Evolutionary conservation across 2,329 filamentous ascomycete genomes (phyloP), one percentile per base, ranked within the genome.

Genomic region (Penicillium sclerotigenum): DNA sequence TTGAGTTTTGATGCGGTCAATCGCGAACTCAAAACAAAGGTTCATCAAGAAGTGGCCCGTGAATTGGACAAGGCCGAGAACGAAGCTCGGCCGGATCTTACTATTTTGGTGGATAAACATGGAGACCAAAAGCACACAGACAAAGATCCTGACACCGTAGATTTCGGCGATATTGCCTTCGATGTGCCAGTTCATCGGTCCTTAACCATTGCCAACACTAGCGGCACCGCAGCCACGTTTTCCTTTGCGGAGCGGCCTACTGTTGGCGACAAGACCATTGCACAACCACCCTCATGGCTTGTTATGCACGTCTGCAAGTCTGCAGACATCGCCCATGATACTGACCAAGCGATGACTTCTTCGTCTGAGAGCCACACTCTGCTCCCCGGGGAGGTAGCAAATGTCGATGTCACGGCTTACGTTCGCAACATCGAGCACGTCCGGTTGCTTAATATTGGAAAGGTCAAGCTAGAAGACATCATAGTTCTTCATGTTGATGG

Each of bases 21-120:
- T 0, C 89, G 91, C 0, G 87, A 93, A 28, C 77, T 96, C 26
- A 97, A 95, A 71, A 85, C 90, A 1, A 87, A 85, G 59, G 80
- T 97, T 0, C 89, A 96, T 59, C 85, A 89, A 54, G 91, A 97
- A 68, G 89, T 97, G 13, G 92, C 89, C 1, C 83, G 89, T 53
- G 89, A 96, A 66, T 79, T 97, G 8, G 94, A 99, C 69, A 87
- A 91, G 45, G 89, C 87, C 1, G 93, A 97, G 71, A 97, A 97
- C 59, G 93, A 97, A 74, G 85, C 88, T 0, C 82, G 93, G 0
- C 94, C 94, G 0, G 85, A 83, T 2, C 82, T 96, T 41, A 94
- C 91, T 0, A 80, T 97, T 31, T 87, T 97, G 1, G 84, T 95
- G 0, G 93, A 97, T 61, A 74, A 72, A 47, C 73, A 79, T 65